Conservation (phyloP, 108 stramenopile species). For the Conticribra weissflogii region DNA sequence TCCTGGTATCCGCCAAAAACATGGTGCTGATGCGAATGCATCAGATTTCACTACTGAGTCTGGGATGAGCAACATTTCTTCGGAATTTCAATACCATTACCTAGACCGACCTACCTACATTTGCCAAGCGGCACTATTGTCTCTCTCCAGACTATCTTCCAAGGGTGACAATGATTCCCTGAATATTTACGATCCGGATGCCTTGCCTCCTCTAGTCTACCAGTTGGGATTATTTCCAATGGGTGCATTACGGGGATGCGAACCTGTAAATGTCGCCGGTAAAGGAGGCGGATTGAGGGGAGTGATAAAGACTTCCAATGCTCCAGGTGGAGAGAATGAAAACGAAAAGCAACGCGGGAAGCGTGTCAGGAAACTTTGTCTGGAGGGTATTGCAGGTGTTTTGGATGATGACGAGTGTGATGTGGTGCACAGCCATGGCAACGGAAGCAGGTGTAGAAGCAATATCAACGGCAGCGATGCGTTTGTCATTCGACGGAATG, state of each 20-base stretch:
- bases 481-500: too few species aligned
- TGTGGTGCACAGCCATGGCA: background rate
- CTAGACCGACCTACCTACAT: slow-evolving; percentile 36
- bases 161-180: background rate
- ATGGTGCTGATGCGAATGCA: background rate
- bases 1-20: background rate
- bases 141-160: slow-evolving; percentile 5
- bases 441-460: background rate
- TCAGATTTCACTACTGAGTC: background rate
- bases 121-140: slow-evolving; percentile 3
- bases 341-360: slow-evolving; percentile 38
- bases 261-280: background rate
- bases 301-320: background rate
- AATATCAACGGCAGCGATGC: slow-evolving; percentile 11
- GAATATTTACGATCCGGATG: slow-evolving; percentile 28
- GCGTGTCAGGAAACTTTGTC: slow-evolving; percentile 28
- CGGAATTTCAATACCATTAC: slow-evolving; percentile 17
- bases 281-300: background rate
- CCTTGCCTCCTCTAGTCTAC: slow-evolving; percentile 49
- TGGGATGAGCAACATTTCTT: background rate
- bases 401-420: slow-evolving; percentile 20
- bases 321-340: slow-evolving; percentile 2
- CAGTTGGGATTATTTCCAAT: slow-evolving; percentile 40
- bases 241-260: background rate
- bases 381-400: slow-evolving; percentile 36